Evolutionary conservation across 2,329 filamentous ascomycete species (phyloP).

Genomic region (Zelopaecilomyces penicillatus): DNA sequence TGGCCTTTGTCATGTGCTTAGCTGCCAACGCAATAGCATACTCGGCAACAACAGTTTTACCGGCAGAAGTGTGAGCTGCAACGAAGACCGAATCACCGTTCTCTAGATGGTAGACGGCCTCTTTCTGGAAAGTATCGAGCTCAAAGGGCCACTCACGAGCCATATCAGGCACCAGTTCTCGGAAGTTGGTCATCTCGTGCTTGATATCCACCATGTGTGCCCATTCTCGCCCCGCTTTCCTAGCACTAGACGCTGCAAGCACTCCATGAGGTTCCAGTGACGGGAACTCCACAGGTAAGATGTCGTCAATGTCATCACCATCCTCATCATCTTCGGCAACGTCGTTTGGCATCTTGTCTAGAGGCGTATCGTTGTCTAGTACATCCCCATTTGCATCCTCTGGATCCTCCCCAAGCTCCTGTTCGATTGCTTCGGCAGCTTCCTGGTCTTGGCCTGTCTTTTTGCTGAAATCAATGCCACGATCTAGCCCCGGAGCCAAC

Average conservation of each 20-base stretch:
- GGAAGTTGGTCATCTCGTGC: slow-evolving; percentile 87
- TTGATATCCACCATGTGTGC: slow-evolving; percentile 98
- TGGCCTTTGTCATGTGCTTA: slow-evolving; percentile 99
- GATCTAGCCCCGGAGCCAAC: slow-evolving; percentile 69
- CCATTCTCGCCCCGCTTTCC: slow-evolving; percentile 79
- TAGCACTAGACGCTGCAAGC: slow-evolving; percentile 61
- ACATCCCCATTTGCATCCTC: slow-evolving; percentile 27
- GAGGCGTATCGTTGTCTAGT: slow-evolving; percentile 19
- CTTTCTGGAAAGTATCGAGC: slow-evolving; percentile 95
- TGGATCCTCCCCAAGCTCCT: slow-evolving; percentile 47
- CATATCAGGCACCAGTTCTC: slow-evolving; percentile 91
- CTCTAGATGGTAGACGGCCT: slow-evolving; percentile 95
- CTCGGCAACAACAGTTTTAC: slow-evolving; percentile 96
- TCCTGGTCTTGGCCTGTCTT: slow-evolving; percentile 48
- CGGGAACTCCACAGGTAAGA: slow-evolving; percentile 88
- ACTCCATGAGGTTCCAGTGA: slow-evolving; percentile 77
- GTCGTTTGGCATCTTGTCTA: slow-evolving; percentile 17
- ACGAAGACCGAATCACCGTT: slow-evolving; percentile 97
- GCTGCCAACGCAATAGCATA: slow-evolving; percentile 93
- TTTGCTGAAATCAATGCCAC: slow-evolving; percentile 66
- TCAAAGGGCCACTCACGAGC: slow-evolving; percentile 95
- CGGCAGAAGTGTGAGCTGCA: slow-evolving; percentile 92
- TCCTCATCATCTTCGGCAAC: slow-evolving; percentile 33
- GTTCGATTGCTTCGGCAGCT: slow-evolving; percentile 61
- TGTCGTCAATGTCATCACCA: slow-evolving; percentile 66